Conservation (phyloP, 2,329 filamentous ascomycete genomes). For the Aspergillus novoparasiticus region DNA sequence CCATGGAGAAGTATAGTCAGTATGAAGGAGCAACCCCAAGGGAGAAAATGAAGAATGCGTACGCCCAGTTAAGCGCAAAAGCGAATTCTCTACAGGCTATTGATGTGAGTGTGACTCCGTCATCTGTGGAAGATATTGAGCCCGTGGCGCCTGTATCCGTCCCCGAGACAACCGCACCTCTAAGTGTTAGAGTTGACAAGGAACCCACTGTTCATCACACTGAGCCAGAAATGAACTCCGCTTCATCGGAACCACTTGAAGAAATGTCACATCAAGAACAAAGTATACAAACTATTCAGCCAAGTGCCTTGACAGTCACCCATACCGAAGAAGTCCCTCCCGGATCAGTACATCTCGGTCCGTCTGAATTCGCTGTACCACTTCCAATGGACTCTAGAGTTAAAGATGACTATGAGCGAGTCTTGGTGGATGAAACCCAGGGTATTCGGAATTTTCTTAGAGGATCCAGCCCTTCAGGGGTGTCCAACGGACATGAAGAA, state of each 20-base stretch:
- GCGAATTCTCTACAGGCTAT: conserved; percentile 20
- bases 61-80: conserved; percentile 32
- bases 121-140: conserved; percentile 45
- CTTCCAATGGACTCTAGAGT: conserved; percentile 48
- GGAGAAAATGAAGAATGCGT: conserved; percentile 35
- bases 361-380: conserved; percentile 44
- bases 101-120: conserved; percentile 42
- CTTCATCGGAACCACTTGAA: conserved; percentile 29
- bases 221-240: conserved; percentile 24
- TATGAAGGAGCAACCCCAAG: conserved; percentile 31
- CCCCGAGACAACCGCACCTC: conserved; percentile 34
- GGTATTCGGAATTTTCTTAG: conserved; percentile 34
- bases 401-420: conserved; percentile 45
- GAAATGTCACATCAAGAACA: conserved; percentile 23
- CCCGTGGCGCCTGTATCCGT: conserved; percentile 30
- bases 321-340: conserved; percentile 28
- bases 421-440: conserved; percentile 32
- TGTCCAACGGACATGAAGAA: conserved; percentile 23
- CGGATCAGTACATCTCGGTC: conserved; percentile 39
- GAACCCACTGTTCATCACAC: conserved; percentile 26
- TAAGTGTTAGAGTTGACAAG: conserved; percentile 40
- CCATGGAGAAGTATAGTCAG: conserved; percentile 31
- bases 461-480: conserved; percentile 17
- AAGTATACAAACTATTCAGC: conserved; percentile 40
- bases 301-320: conserved; percentile 37